Evolutionary conservation across 2,329 filamentous ascomycete genomes (phyloP), one percentile per base, ranked within the genome.

Genomic region (Aspergillus terreus): DNA sequence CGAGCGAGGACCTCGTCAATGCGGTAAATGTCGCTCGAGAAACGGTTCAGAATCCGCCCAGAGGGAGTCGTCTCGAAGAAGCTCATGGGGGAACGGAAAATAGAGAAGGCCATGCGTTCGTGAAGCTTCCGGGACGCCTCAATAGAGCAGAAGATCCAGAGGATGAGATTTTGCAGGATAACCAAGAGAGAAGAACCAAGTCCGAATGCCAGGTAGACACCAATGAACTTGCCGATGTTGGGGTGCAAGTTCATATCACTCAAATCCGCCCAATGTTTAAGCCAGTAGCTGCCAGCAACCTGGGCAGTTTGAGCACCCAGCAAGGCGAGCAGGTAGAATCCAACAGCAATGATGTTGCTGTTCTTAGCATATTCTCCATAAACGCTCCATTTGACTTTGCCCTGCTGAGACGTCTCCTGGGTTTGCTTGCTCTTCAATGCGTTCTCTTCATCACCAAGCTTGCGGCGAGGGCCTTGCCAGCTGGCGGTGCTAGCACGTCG

Each of bases 141-240:
- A 57, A 99, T 99, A 4, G 94, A 97, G 75, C 95, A 99, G 76
- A 99, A 97, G 59, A 99, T 97, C 94, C 94, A 99, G 25, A 99
- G 79, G 58, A 99, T 91, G 61, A 99, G 76, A 5, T 92, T 97
- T 73, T 97, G 94, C 27, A 95, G 67, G 40, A 97, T 90, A 3
- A 95, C 92, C 57, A 99, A 78, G 41, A 83, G 80, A 38, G 94
- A 87, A 23, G 89, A 86, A 30, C 92, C 92, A 47, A 99, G 82
- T 44, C 94, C 95, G 71, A 99, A 89, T 14, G 88, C 90, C 72
- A 99, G 94, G 75, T 99, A 99, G 58, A 99, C 84, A 52, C 92
- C 90, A 65, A 99, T 88, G 67, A 91, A 99, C 71, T 90, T 95
- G 61, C 87, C 92, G 52, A 95, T 82, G 35, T 92, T 66, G 7